Percentiles rank a stretch among this genome's conserved stretches.
Evolutionary conservation across 2,329 filamentous ascomycete genomes (phyloP).

Genomic region (Pseudogymnoascus sp.): DNA sequence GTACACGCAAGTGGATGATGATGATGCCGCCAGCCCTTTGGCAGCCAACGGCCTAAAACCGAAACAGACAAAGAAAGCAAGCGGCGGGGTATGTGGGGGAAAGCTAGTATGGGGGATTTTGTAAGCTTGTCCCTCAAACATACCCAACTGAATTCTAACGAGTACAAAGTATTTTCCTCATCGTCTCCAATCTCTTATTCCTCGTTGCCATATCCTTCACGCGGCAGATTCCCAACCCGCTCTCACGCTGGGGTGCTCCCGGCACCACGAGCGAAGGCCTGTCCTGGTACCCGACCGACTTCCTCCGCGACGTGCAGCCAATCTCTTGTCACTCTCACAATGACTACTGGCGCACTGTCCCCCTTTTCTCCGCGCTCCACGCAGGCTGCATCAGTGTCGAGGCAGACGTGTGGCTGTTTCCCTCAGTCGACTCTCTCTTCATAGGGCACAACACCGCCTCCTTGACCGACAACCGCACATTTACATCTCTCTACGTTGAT

Average conservation of each 20-base stretch:
- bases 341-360: slow-evolving; percentile 58
- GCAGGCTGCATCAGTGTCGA: slow-evolving; percentile 57
- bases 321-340: slow-evolving; percentile 60
- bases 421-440: slow-evolving; percentile 40
- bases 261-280: slow-evolving; percentile 33
- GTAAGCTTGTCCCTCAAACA: not conserved
- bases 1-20: not conserved
- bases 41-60: not conserved
- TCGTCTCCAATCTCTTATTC: slow-evolving; percentile 29
- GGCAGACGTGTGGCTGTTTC: slow-evolving; percentile 59
- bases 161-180: slow-evolving; percentile 26
- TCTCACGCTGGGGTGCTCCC: slow-evolving; percentile 30
- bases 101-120: not conserved
- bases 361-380: slow-evolving; percentile 53
- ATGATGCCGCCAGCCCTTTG: not conserved
- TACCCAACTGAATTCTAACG: not conserved
- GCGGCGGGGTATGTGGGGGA: slow-evolving; percentile 8
- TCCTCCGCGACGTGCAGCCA: slow-evolving; percentile 44
- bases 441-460: slow-evolving; percentile 54
- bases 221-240: slow-evolving; percentile 23
- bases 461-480: slow-evolving; percentile 47
- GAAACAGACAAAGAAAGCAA: not conserved
- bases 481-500: slow-evolving; percentile 55
- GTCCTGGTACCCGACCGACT: slow-evolving; percentile 41
- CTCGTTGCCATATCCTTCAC: slow-evolving; percentile 26